A percentile compares a stretch with the other conserved stretches of the same genome.
These are phyloP conservation scores for Metarhizium album DNA, from an alignment of 2,329 filamentous ascomycete species.

Conservation along the genomic window DNA sequence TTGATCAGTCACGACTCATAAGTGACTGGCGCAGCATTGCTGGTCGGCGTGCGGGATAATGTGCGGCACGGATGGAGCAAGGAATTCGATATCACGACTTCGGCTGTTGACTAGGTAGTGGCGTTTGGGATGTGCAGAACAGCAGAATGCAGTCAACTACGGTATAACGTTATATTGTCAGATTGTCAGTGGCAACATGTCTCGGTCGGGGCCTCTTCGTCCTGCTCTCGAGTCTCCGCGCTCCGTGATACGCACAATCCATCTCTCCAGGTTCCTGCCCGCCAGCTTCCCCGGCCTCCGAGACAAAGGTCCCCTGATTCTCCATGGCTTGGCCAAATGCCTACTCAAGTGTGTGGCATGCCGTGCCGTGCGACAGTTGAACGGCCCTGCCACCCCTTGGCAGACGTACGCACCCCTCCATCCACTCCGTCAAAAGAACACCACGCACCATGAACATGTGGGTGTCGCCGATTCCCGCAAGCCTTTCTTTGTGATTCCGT, in stretches of 20 bases:
- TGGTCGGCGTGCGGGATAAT: neutral
- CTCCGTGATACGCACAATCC: too few species aligned
- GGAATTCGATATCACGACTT: neutral
- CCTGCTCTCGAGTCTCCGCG: too few species aligned
- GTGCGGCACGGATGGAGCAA: neutral
- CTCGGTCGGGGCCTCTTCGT: too few species aligned
- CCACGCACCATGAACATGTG: conserved; percentile 1
- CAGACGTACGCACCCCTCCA: neutral
- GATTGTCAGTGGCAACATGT: too few species aligned
- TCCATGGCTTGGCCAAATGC: too few species aligned
- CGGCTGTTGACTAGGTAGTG: neutral
- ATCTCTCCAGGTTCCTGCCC: too few species aligned
- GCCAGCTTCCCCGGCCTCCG: too few species aligned
- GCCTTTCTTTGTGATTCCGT: neutral
- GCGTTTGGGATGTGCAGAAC: neutral
- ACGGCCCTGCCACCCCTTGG: neutral
- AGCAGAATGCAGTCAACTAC: too few species aligned
- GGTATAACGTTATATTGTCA: too few species aligned
- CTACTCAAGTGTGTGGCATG: too few species aligned
- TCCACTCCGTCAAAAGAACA: neutral
- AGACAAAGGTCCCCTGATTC: too few species aligned
- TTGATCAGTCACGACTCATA: neutral
- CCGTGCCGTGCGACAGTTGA: too few species aligned
- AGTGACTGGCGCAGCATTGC: neutral
- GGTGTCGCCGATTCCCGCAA: neutral